Evolutionary conservation across 202 grass and related monocot genomes (phyloP).

Genomic region (Eragrostis tef): DNA sequence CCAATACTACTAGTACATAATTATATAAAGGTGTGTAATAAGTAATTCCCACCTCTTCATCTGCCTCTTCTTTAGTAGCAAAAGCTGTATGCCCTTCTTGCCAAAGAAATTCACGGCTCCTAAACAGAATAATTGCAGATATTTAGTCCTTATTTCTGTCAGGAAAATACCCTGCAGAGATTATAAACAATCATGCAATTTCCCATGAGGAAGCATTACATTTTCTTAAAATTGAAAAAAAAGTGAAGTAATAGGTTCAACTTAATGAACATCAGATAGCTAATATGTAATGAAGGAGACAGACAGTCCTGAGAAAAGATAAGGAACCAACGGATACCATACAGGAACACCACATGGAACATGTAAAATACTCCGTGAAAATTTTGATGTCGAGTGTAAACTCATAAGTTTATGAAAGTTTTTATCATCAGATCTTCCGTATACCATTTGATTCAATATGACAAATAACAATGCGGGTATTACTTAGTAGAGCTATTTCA

Average conservation of each 20-base stretch:
- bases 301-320: background rate
- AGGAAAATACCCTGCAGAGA: background rate
- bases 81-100: constrained; percentile 98
- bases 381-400: too few relatives aligned
- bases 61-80: constrained; percentile 91
- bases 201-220: background rate
- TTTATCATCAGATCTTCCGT: too few relatives aligned
- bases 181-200: background rate
- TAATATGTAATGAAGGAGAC: background rate
- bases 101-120: constrained; percentile 99
- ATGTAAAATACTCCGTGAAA: too few relatives aligned
- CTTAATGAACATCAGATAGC: background rate
- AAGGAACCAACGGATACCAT: background rate
- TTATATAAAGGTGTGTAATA: background rate
- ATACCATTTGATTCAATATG: too few relatives aligned
- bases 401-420: too few relatives aligned
- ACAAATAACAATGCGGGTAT: too few relatives aligned
- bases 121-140: constrained; percentile 42
- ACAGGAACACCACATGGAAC: too few relatives aligned
- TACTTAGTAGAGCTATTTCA: too few relatives aligned
- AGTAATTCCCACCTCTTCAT: constrained; percentile 70
- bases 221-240: background rate
- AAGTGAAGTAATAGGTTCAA: too few relatives aligned
- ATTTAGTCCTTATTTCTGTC: background rate
- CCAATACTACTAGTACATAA: background rate